These are phyloP conservation scores for Melastoma candidum DNA, from an alignment of 441 rosid genomes.

Conservation along the genomic window DNA sequence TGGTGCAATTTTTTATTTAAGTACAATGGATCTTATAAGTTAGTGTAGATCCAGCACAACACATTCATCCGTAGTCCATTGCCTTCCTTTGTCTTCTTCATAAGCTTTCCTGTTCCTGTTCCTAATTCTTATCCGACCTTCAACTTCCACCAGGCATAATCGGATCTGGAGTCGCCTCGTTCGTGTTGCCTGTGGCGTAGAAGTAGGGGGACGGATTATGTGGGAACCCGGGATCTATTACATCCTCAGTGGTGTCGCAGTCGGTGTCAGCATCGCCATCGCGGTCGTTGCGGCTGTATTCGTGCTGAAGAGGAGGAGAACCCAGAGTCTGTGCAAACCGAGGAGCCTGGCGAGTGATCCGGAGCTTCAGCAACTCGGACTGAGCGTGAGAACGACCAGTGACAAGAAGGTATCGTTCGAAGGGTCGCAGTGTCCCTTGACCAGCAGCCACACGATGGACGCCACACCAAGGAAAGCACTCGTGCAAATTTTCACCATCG, in stretches of 20 bases:
- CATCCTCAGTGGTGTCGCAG: slow-evolving; percentile 38
- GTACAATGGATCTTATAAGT: no score
- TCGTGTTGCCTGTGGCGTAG: no score
- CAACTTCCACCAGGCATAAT: no score
- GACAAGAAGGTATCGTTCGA: slow-evolving; percentile 83
- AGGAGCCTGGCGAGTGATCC: slow-evolving; percentile 31
- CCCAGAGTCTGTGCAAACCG: slow-evolving; percentile 9
- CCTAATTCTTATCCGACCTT: no score
- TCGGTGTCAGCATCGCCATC: slow-evolving; percentile 44
- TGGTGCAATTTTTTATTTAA: no score
- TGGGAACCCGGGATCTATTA: slow-evolving; percentile 44
- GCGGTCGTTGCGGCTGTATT: slow-evolving; percentile 36
- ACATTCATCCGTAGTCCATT: no score
- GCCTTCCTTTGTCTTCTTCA: no score
- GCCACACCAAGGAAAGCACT: slow-evolving; percentile 36
- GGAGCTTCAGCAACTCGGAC: slow-evolving; percentile 66
- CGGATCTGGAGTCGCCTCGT: no score
- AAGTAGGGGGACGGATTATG: slow-evolving; percentile 33
- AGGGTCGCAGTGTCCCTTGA: slow-evolving; percentile 49
- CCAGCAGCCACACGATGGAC: slow-evolving; percentile 27
- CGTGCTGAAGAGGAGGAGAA: slow-evolving; percentile 33
- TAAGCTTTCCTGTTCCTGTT: no score
- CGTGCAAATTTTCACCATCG: slow-evolving; percentile 44
- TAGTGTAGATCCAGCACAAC: no score
- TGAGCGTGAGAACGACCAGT: slow-evolving; percentile 70